These are phyloP conservation scores for Russula sp. DNA, from an alignment of 768 basidiomycete genomes.

Conservation along the genomic window DNA sequence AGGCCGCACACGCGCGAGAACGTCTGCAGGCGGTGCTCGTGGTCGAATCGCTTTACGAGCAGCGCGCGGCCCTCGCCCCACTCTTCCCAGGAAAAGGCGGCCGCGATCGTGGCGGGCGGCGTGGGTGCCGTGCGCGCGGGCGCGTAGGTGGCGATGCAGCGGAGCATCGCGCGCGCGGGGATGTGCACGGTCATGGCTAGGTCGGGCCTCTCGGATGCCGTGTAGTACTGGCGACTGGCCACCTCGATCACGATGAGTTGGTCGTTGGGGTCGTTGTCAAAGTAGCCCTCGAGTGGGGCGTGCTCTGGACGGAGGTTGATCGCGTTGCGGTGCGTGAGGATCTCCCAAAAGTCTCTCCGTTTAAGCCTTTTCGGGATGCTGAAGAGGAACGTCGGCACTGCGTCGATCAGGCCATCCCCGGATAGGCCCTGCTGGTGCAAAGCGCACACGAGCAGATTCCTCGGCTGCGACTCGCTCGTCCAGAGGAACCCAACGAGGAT, in stretches of 20 bases:
- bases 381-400: background rate
- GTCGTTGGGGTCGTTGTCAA: background rate
- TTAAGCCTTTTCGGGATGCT: background rate
- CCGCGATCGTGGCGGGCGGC: background rate
- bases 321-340: background rate
- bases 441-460: constrained; percentile 2
- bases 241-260: constrained; percentile 5
- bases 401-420: background rate
- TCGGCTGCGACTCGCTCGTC: background rate
- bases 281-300: background rate
- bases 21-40: background rate
- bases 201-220: background rate
- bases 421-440: background rate
- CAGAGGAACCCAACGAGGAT: constrained; percentile 6
- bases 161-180: background rate
- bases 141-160: background rate
- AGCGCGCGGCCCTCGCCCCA: background rate
- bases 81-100: background rate
- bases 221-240: background rate
- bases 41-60: background rate
- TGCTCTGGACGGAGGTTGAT: background rate
- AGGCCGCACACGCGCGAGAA: constrained; percentile 3
- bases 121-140: background rate
- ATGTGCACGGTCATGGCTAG: background rate
- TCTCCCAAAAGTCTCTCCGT: background rate